A percentile compares a stretch with the other conserved stretches of the same genome.
These are phyloP conservation scores for Coemansia sp. DNA, from an alignment of 192 early-diverging fungal species.

Conservation along the genomic window DNA sequence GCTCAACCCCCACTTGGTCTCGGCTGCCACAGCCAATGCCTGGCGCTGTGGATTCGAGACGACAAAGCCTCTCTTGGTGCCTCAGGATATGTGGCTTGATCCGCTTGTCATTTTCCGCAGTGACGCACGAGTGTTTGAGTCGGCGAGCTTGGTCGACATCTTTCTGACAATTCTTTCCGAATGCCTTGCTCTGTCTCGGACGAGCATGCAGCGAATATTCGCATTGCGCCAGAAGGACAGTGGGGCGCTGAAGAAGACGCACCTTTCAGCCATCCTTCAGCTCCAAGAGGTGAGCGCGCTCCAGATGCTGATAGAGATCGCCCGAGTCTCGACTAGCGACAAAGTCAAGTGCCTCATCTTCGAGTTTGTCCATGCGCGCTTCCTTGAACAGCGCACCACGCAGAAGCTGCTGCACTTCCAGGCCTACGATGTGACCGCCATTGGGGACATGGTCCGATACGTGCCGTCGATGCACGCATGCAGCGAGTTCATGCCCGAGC, in stretches of 20 bases:
- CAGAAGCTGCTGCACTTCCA: constrained; percentile 66
- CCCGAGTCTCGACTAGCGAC: constrained; percentile 7
- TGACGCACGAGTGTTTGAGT: constrained; percentile 61
- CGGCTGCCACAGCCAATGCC: constrained; percentile 33
- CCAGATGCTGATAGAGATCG: constrained; percentile 59
- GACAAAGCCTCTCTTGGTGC: constrained; percentile 31
- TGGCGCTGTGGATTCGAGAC: constrained; percentile 32
- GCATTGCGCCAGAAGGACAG: constrained; percentile 29
- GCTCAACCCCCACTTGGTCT: constrained; percentile 40
- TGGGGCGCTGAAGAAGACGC: constrained; percentile 28
- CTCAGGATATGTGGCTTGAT: constrained; percentile 60
- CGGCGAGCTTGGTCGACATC: constrained; percentile 37
- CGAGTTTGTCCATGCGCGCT: constrained; percentile 63
- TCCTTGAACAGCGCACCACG: constrained; percentile 61
- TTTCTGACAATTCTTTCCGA: constrained; percentile 43
- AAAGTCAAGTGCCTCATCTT: constrained; percentile 47
- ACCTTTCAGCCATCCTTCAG: constrained; percentile 57
- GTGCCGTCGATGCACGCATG: constrained; percentile 70
- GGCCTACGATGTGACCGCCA: constrained; percentile 58
- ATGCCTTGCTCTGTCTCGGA: constrained; percentile 54
- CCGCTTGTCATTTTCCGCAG: constrained; percentile 61
- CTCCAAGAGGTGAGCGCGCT: constrained; percentile 61
- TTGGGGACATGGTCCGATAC: constrained; percentile 60
- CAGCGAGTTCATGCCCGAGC: constrained; percentile 61
- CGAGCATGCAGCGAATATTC: constrained; percentile 49